phyloP scores from a whole-genome alignment of 225 moss, liverwort and hornwort genomes.

The Sphagnum tenellum region DNA sequence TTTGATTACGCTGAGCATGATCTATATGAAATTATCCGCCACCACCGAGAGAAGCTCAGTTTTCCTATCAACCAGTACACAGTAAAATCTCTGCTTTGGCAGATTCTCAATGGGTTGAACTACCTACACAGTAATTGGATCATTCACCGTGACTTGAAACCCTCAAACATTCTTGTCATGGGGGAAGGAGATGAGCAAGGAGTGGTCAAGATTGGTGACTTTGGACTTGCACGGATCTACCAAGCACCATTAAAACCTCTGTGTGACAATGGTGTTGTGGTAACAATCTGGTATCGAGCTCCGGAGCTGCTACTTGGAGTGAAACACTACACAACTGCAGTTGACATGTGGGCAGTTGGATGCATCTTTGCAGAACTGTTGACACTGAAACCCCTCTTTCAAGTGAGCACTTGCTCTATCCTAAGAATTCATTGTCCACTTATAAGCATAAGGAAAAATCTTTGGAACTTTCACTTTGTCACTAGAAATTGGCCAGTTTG shows the following conservation, averaged over 20 bases:
- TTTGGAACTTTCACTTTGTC: no score
- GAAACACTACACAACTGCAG: slow-evolving; percentile 95
- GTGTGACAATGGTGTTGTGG: slow-evolving; percentile 92
- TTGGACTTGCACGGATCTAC: slow-evolving; percentile 91
- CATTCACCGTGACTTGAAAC: slow-evolving; percentile 92
- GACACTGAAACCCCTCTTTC: slow-evolving; percentile 93
- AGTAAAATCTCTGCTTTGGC: slow-evolving; percentile 94
- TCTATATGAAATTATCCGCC: slow-evolving; percentile 92
- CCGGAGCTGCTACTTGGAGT: slow-evolving; percentile 96
- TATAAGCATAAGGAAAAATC: no score
- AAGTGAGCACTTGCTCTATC: slow-evolving; percentile 16
- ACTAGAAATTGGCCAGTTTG: no score
- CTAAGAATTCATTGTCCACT: no score
- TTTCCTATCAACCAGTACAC: slow-evolving; percentile 80
- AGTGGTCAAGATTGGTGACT: slow-evolving; percentile 93
- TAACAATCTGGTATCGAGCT: slow-evolving; percentile 97
- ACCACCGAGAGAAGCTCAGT: slow-evolving; percentile 89
- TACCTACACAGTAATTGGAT: slow-evolving; percentile 98
- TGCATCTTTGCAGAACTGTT: slow-evolving; percentile 97
- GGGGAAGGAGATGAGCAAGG: slow-evolving; percentile 98
- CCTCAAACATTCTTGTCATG: slow-evolving; percentile 98
- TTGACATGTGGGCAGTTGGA: slow-evolving; percentile 99
- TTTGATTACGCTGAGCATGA: slow-evolving; percentile 99
- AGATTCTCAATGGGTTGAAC: slow-evolving; percentile 93
- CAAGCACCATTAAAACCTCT: slow-evolving; percentile 83